A percentile compares a stretch with the other conserved stretches of the same genome.
phyloP scores from a whole-genome alignment of 1,284 basidiomycete genomes.

The Cryptococcus jaspeensis region DNA sequence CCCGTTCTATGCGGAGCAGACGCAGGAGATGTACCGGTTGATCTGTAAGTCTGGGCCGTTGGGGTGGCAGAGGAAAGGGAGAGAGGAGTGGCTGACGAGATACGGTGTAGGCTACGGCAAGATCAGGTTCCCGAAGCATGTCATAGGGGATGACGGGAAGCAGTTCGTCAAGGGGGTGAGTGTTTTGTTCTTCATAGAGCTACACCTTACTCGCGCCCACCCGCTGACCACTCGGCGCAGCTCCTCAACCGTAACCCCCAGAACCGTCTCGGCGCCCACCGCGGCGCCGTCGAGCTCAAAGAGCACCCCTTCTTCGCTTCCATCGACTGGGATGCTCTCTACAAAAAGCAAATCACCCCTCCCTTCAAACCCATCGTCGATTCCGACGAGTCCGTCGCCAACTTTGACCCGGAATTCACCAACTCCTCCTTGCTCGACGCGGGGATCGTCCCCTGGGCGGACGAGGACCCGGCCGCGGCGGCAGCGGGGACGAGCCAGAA shows the following conservation, averaged over 20 bases:
- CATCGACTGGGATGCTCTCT: constrained; percentile 87
- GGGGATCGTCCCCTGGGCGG: constrained; percentile 61
- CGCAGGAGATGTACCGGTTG: constrained; percentile 99
- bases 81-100: constrained; percentile 29
- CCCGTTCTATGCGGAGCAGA: constrained; percentile 99
- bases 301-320: constrained; percentile 91
- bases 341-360: constrained; percentile 87
- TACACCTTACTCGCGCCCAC: background rate
- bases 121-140: constrained; percentile 91
- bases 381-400: constrained; percentile 94
- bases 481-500: constrained; percentile 12
- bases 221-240: constrained; percentile 53
- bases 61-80: background rate
- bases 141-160: constrained; percentile 97
- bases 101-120: constrained; percentile 63
- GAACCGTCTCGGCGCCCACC: constrained; percentile 86
- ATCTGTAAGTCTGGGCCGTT: constrained; percentile 74
- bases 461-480: constrained; percentile 50
- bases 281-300: constrained; percentile 91
- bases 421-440: constrained; percentile 46
- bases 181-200: constrained; percentile 23
- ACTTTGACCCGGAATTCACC: constrained; percentile 99
- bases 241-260: constrained; percentile 97
- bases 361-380: constrained; percentile 98
- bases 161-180: constrained; percentile 97